Percentiles rank a stretch among this genome's conserved stretches.
These are phyloP conservation scores for Taiozyma sp. DNA, from an alignment of 1,139 yeast species.

Conservation along the genomic window DNA sequence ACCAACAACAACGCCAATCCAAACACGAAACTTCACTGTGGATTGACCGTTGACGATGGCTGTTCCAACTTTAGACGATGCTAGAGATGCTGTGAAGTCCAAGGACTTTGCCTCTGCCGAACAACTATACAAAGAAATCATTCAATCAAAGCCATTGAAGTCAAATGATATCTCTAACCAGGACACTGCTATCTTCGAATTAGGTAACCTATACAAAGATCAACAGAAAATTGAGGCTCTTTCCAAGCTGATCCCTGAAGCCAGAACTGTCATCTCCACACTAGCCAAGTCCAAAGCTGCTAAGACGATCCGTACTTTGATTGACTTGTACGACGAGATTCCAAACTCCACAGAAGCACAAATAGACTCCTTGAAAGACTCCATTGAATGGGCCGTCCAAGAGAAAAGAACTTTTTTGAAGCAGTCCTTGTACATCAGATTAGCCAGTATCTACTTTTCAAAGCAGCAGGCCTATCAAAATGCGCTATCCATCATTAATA, in stretches of 20 bases:
- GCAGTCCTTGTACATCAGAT: slow-evolving; percentile 80
- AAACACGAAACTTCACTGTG: background rate
- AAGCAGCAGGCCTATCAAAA: slow-evolving; percentile 59
- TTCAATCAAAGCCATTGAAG: slow-evolving; percentile 23
- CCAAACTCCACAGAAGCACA: slow-evolving; percentile 69
- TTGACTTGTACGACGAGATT: slow-evolving; percentile 70
- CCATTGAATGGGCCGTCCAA: slow-evolving; percentile 81
- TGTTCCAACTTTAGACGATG: slow-evolving; percentile 41
- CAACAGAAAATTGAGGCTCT: slow-evolving; percentile 45
- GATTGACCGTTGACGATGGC: slow-evolving; percentile 10
- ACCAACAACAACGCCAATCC: background rate
- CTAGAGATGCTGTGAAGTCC: slow-evolving; percentile 48
- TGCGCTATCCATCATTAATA: slow-evolving; percentile 66
- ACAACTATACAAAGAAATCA: slow-evolving; percentile 40
- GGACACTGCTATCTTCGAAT: slow-evolving; percentile 57
- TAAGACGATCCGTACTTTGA: slow-evolving; percentile 69
- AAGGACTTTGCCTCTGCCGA: slow-evolving; percentile 55
- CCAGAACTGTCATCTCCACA: slow-evolving; percentile 60
- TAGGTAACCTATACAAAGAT: slow-evolving; percentile 52
- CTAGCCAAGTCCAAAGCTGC: slow-evolving; percentile 96
- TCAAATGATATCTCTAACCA: slow-evolving; percentile 39
- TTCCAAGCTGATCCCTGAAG: slow-evolving; percentile 56
- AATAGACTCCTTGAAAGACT: slow-evolving; percentile 66
- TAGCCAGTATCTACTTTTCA: slow-evolving; percentile 67
- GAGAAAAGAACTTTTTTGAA: slow-evolving; percentile 86